A percentile compares a stretch with the other conserved stretches of the same genome.
Evolutionary conservation across 805 yeast species (phyloP).

Genomic region (Teunomyces gatunensis): DNA sequence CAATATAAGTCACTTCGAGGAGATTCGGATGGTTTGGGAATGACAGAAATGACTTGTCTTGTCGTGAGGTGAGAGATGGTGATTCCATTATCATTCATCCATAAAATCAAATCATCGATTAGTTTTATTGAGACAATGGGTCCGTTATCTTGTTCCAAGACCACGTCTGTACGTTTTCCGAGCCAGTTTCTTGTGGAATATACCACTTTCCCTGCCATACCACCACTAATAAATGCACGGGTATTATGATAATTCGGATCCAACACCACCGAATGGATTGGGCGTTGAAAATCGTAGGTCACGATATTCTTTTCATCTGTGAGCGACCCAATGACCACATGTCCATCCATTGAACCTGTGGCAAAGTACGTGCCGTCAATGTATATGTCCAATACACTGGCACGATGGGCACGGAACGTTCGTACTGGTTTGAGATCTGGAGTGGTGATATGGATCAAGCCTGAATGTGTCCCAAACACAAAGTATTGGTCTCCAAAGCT

Average conservation of each 20-base stretch:
- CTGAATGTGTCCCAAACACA: conserved; percentile 88
- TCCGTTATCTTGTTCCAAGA: conserved; percentile 58
- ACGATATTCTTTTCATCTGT: conserved; percentile 58
- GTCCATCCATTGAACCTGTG: conserved; percentile 92
- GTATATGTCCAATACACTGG: conserved; percentile 73
- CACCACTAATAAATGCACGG: conserved; percentile 78
- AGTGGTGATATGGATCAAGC: conserved; percentile 66
- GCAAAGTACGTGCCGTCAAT: conserved; percentile 76
- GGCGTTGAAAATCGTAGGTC: conserved; percentile 82
- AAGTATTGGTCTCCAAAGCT: conserved; percentile 57
- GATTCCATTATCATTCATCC: conserved; percentile 86
- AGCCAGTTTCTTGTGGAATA: conserved; percentile 82
- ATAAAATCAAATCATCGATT: conserved; percentile 63
- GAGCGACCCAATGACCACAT: conserved; percentile 77
- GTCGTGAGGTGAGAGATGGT: conserved; percentile 59
- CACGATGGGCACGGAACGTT: conserved; percentile 79
- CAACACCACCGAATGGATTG: conserved; percentile 81
- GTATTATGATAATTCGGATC: conserved; percentile 64
- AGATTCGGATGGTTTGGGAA: conserved; percentile 54
- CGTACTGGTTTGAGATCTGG: conserved; percentile 61
- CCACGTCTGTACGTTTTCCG: conserved; percentile 71
- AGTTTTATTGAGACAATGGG: conserved; percentile 69
- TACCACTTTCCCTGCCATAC: conserved; percentile 80
- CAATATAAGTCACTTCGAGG: conserved; percentile 77
- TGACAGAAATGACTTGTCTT: conserved; percentile 45